Base-by-base conservation (phyloP, 75 land plant species). In the Adiantum capillusveneris region DNA sequence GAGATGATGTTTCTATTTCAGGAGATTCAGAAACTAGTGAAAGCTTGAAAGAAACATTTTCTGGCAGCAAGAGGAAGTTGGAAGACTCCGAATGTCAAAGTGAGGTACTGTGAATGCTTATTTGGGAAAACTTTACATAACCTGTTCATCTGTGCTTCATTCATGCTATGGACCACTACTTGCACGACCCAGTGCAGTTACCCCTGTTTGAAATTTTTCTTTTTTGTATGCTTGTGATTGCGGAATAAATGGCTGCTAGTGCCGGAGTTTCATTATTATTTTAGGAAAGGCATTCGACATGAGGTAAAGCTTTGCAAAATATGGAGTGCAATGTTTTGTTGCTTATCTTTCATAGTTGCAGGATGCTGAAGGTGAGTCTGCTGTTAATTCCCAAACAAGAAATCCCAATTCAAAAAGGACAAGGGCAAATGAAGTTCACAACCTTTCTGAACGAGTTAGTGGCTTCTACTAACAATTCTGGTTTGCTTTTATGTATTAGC, bases 281-380 rank as follows among this genome's bases (percentile, higher is more conserved):
- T n/a, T n/a, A n/a, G n/a, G n/a, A n/a, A n/a, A n/a, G n/a, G n/a
- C n/a, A n/a, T n/a, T 39, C 42, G 13, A 9, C 42, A 39, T 39
- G 13, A 39, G 13, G 7, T 39, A 13, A 39, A 39, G 12, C 13
- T 39, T 13, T 39, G 13, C 42, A 9, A 9, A 13, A 13, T 39
- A 9, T 39, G 13, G 12, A 7, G 13, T 9, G 42, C 42, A 9
- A 39, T 13, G 13, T 13, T 7, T 39, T 7, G 7, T 3, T 46
- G 21, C 21, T n/a, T n/a, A 17, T 46, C 6, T 46, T 20, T 46
- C 49, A 17, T 17, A n/a, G 49, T 46, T 17, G 49, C 49, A 46
- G 49, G 49, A 46, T n/a, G 49, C 49, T 46, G 49, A 46, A 46
- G 49, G 49, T 7, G 49, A 46, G 14, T 46, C 49, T 7, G 49